Base-by-base conservation (phyloP, 345 rosid species). In the Diplotaxis tenuifolia region DNA sequence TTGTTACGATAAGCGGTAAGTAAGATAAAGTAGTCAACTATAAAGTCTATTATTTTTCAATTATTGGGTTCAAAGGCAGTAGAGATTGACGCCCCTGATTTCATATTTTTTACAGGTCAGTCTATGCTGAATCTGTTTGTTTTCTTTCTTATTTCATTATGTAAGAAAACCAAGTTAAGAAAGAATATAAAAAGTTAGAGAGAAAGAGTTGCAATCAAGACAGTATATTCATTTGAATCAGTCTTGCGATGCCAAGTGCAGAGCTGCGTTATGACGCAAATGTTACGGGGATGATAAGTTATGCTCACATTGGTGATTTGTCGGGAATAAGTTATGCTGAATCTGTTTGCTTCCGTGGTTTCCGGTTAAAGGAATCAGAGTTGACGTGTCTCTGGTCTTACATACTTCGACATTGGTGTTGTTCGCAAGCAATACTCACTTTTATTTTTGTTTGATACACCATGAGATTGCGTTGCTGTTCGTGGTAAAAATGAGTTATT, bases 381-480 rank as follows among this genome's bases (percentile, higher is more conserved):
- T 91, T 28, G 97, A 91, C 67, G 68, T 91, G 1, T 88, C 74
- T 91, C 98, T 23, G 96, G 96, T 4, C 75, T 94, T 14, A 94
- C 87, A 7, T 85, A 88, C 78, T 94, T 94, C 60, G 96, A 94
- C 47, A 91, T 91, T 16, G 96, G 95, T 52, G 96, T 91, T 63
- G 87, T 91, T 67, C 81, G 22, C 28, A 91, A 91, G 82, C 96
- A 91, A 73, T 91, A 88, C 65, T 80, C 98, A 5, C 80, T 40
- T 7, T 40, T 91, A 71, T 94, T 97, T 23, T 62, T 91, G 76
- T 94, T 94, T 12, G 97, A 94, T 66, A 83, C 87, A 11, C 95
- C 97, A 0, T 86, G 85, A 53, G 97, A 87, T 40, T 94, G 97
- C 67, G 53, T 79, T 74, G 88, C 85, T 3, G 85, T 68, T 52